A percentile compares a stretch with the other conserved stretches of the same genome.
phyloP scores from a whole-genome alignment of 495 filamentous ascomycete species.

The Lasiosphaeris hirsuta region DNA sequence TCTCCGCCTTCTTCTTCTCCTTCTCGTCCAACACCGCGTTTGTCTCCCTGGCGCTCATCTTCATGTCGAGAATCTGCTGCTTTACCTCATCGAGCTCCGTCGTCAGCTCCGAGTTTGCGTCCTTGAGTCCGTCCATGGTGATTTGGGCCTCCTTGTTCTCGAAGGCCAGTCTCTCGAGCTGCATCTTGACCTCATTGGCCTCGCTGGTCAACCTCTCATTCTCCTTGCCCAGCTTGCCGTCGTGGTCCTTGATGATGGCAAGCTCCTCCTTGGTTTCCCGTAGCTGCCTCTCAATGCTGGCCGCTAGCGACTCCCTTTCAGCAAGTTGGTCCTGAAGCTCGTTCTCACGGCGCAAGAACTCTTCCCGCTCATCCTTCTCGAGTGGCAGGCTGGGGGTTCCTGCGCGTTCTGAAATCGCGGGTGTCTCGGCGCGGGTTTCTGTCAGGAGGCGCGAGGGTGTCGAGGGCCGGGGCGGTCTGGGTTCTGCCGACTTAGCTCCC shows the following conservation, averaged over 20 bases:
- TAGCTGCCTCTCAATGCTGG: conserved; percentile 70
- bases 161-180: conserved; percentile 88
- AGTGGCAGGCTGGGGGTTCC: conserved; percentile 81
- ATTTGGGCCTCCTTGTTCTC: conserved; percentile 96
- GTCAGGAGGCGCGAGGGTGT: conserved; percentile 77
- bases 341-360: conserved; percentile 92
- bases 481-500: conserved; percentile 58
- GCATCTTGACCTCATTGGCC: conserved; percentile 90
- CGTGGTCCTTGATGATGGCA: conserved; percentile 73
- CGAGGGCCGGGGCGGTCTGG: conserved; percentile 61
- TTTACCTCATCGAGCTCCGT: conserved; percentile 91
- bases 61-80: conserved; percentile 91
- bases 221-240: conserved; percentile 72
- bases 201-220: conserved; percentile 83
- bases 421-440: conserved; percentile 75
- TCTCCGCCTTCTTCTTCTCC: conserved; percentile 96
- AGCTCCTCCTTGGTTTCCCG: conserved; percentile 82
- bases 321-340: conserved; percentile 94
- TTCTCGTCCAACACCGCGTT: conserved; percentile 86
- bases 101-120: conserved; percentile 90
- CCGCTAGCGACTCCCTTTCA: conserved; percentile 82
- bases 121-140: conserved; percentile 95
- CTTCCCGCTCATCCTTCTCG: conserved; percentile 95
- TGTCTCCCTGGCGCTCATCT: conserved; percentile 93
- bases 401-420: conserved; percentile 64